Conservation (phyloP, 2,329 filamentous ascomycete genomes). For the Pseudocercospora vitis region DNA sequence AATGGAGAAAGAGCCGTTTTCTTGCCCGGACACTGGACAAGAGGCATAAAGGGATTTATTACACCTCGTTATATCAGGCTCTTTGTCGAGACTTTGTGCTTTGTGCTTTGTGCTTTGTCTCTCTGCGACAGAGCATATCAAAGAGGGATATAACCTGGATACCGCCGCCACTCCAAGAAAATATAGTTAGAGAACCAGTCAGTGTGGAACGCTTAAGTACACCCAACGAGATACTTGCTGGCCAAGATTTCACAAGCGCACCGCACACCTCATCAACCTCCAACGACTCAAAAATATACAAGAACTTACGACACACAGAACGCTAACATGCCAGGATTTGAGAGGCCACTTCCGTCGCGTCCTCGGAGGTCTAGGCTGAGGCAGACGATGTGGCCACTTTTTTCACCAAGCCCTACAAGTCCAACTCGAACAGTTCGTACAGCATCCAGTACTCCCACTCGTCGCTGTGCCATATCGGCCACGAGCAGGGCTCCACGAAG, state of each 20-base stretch:
- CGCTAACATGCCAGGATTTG: not conserved
- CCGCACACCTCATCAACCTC: not conserved
- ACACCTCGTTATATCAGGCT: too few species aligned
- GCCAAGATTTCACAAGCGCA: not conserved
- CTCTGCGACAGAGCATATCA: not conserved
- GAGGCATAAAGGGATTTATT: not conserved
- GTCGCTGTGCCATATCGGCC: not conserved
- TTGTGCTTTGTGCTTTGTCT: not conserved
- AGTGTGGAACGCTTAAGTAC: constrained; percentile 1
- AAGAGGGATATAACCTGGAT: not conserved
- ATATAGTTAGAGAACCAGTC: not conserved
- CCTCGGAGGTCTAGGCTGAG: not conserved
- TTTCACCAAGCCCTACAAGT: not conserved
- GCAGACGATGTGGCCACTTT: too few species aligned
- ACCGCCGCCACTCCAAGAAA: not conserved
- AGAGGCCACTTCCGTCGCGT: constrained; percentile 2
- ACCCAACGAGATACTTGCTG: constrained; percentile 5
- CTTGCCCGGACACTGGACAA: not conserved
- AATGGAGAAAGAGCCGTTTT: too few species aligned
- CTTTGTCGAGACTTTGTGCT: not conserved
- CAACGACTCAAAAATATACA: not conserved
- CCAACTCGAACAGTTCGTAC: not conserved
- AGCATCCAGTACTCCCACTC: not conserved
- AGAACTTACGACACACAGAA: not conserved
- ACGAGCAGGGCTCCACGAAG: not conserved